Evolutionary conservation across 352 stramenopile species (phyloP).

Genomic region (Phytophthora pseudosyringae): DNA sequence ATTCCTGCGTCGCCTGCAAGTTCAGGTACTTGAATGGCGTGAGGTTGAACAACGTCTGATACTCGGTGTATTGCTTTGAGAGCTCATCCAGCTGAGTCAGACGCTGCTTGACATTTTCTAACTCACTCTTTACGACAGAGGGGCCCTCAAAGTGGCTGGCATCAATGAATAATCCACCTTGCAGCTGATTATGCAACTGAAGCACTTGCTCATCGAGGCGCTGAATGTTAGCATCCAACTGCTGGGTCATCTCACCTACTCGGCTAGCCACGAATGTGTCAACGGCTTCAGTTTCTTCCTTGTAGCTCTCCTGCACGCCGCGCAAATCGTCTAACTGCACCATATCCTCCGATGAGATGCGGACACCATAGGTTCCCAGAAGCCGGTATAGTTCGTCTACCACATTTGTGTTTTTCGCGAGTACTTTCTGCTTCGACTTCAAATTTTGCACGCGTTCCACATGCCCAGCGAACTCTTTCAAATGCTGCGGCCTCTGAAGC

Average conservation of each 20-base stretch:
- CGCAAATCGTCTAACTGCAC: constrained; percentile 92
- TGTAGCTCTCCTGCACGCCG: constrained; percentile 87
- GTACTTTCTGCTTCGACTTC: constrained; percentile 80
- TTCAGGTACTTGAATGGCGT: constrained; percentile 92
- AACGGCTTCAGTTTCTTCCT: constrained; percentile 88
- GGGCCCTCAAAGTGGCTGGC: constrained; percentile 88
- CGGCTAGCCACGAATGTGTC: constrained; percentile 86
- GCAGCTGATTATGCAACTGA: constrained; percentile 82
- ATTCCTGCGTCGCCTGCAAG: constrained; percentile 86
- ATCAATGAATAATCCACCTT: constrained; percentile 90
- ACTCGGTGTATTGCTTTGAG: constrained; percentile 92
- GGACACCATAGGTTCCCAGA: constrained; percentile 91
- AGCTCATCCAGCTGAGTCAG: constrained; percentile 89
- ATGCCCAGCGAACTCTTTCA: constrained; percentile 93
- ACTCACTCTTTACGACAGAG: constrained; percentile 74
- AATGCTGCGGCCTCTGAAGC: constrained; percentile 80
- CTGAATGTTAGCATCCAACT: constrained; percentile 93
- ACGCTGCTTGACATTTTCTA: constrained; percentile 83
- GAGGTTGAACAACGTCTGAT: constrained; percentile 92
- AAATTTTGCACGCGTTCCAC: constrained; percentile 82
- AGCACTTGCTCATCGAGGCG: constrained; percentile 92
- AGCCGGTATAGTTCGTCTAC: constrained; percentile 95
- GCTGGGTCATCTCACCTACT: constrained; percentile 91
- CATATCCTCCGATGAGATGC: constrained; percentile 93
- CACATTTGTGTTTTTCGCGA: constrained; percentile 88